A percentile compares a stretch with the other conserved stretches of the same genome.
phyloP scores from a whole-genome alignment of 345 rosid genomes.

The Capsella bursapastoris region DNA sequence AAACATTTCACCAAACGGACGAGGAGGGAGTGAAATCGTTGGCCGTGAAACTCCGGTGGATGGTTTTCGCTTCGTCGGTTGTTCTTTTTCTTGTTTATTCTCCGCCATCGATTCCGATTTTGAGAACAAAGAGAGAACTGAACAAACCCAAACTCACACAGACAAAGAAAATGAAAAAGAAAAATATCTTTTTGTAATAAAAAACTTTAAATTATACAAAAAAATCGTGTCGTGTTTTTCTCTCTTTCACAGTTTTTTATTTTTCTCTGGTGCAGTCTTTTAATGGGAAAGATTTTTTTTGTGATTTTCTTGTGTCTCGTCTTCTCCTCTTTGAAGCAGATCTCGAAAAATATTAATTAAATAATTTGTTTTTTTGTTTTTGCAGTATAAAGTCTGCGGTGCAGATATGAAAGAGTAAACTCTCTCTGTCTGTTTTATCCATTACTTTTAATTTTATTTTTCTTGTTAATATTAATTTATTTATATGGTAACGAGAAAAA shows the following conservation, averaged over 20 bases:
- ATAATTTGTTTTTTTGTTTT: not conserved
- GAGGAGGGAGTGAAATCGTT: constrained; percentile 64
- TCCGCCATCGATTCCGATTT: constrained; percentile 49
- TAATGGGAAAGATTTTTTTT: constrained; percentile 35
- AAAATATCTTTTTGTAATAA: not conserved
- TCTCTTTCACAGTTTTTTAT: constrained; percentile 11
- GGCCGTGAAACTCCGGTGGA: constrained; percentile 52
- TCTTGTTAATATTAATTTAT: not conserved
- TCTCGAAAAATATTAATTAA: constrained; percentile 24
- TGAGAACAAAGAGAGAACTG: constrained; percentile 17
- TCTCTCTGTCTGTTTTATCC: constrained; percentile 26
- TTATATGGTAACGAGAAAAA: too few relatives aligned
- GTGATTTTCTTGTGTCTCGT: constrained; percentile 9
- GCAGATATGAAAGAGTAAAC: constrained; percentile 34
- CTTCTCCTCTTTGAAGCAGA: not conserved
- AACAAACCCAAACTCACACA: constrained; percentile 42
- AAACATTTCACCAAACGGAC: constrained; percentile 53
- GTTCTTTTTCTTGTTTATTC: constrained; percentile 37
- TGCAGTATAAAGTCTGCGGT: constrained; percentile 41
- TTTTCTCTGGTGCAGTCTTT: constrained; percentile 27
- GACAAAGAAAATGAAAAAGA: constrained; percentile 1
- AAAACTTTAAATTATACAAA: constrained; percentile 19
- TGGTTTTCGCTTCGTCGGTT: constrained; percentile 36
- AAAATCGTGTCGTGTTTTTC: constrained; percentile 36
- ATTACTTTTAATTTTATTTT: not conserved